Percentiles rank a stretch among this genome's conserved stretches.
Conservation (phyloP, 768 basidiomycete genomes). For the Rhodosporidiobolus odoratus region DNA sequence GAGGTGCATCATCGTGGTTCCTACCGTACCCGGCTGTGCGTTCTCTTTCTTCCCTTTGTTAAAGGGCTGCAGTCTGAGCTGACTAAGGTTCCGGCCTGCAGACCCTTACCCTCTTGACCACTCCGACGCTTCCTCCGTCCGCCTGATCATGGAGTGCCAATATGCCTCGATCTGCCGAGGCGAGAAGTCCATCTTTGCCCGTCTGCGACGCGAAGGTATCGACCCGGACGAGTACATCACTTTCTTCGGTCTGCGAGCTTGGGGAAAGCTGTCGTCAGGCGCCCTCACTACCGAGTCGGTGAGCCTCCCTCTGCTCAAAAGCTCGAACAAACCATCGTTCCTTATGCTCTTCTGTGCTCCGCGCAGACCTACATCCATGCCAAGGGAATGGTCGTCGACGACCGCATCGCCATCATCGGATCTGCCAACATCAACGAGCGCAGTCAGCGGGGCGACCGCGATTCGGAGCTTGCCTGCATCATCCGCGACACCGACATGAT, state of each 20-base stretch:
- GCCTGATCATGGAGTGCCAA: conserved; percentile 92
- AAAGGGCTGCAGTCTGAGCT: too few species aligned
- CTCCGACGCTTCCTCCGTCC: conserved; percentile 84
- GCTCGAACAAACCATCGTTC: conserved; percentile 27
- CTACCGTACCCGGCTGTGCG: conserved; percentile 85
- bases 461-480: conserved; percentile 88
- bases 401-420: conserved; percentile 86
- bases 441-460: conserved; percentile 88
- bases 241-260: conserved; percentile 84
- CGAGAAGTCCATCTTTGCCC: conserved; percentile 80
- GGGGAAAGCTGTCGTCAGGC: conserved; percentile 83
- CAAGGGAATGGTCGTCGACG: conserved; percentile 75
- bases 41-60: conserved; percentile 57
- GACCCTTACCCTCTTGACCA: conserved; percentile 67
- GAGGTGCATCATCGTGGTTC: conserved; percentile 89
- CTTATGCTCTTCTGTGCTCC: not conserved
- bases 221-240: conserved; percentile 88
- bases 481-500: conserved; percentile 97
- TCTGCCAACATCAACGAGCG: conserved; percentile 93
- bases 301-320: conserved; percentile 26
- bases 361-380: conserved; percentile 41
- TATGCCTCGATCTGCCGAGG: conserved; percentile 82
- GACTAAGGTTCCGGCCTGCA: not conserved
- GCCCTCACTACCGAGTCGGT: conserved; percentile 75
- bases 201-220: conserved; percentile 78